Conservation (phyloP, 495 filamentous ascomycete genomes). For the Paragyromitra xinjiangensis region DNA sequence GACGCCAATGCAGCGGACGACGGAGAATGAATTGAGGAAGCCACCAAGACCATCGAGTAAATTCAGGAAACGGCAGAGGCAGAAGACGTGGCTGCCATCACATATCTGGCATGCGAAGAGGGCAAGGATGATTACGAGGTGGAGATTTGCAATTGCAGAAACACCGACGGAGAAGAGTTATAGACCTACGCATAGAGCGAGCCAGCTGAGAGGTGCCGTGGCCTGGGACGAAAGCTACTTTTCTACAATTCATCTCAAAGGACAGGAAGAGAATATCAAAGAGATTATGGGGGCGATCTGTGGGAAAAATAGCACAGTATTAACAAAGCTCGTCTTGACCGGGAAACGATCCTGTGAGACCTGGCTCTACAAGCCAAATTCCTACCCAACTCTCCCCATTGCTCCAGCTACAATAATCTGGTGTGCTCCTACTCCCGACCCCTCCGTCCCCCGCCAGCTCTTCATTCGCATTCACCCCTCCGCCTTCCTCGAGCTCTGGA, state of each 20-base stretch:
- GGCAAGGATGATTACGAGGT: constrained; percentile 84
- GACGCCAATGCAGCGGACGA: constrained; percentile 4
- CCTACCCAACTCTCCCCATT: constrained; percentile 67
- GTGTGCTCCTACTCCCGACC: constrained; percentile 59
- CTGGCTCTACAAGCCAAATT: constrained; percentile 69
- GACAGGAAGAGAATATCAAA: constrained; percentile 69
- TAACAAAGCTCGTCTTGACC: constrained; percentile 67
- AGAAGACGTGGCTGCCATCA: constrained; percentile 94
- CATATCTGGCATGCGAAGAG: constrained; percentile 94
- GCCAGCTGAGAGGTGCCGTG: constrained; percentile 68
- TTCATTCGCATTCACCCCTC: constrained; percentile 87
- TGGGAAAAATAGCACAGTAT: constrained; percentile 67
- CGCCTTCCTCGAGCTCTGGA: constrained; percentile 84
- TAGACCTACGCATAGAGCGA: constrained; percentile 84
- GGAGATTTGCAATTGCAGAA: constrained; percentile 86
- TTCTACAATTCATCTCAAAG: constrained; percentile 82
- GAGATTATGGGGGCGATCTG: constrained; percentile 72
- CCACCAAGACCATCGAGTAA: constrained; percentile 73
- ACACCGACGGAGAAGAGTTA: constrained; percentile 90
- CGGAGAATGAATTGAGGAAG: constrained; percentile 68
- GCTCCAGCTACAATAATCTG: constrained; percentile 83
- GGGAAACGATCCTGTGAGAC: constrained; percentile 75
- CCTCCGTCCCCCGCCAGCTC: constrained; percentile 65
- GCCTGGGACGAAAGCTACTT: constrained; percentile 97
- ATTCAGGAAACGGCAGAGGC: constrained; percentile 82